Percentiles rank a stretch among this genome's conserved stretches.
Conservation (phyloP, 495 filamentous ascomycete species). For the Daldinia vernicosa region DNA sequence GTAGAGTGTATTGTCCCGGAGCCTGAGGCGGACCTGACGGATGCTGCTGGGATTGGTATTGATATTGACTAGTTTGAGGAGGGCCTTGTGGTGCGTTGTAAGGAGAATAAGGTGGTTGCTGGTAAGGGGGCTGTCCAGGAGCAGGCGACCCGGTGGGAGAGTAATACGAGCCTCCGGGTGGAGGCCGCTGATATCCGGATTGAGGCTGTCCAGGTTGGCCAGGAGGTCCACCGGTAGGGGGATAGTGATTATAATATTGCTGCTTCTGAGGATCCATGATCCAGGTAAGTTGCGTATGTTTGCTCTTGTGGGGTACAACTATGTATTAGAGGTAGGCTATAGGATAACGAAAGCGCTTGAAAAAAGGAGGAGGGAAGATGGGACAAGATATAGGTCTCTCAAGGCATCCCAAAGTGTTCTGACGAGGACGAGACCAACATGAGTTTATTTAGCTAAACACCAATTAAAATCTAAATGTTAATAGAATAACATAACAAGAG, state of each 20-base stretch:
- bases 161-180: conserved; percentile 20
- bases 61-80: conserved; percentile 30
- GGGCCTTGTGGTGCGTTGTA: conserved; percentile 27
- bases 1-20: neutral
- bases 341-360: neutral
- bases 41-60: neutral
- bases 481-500: neutral
- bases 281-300: neutral
- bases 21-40: neutral
- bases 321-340: neutral
- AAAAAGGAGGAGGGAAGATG: neutral
- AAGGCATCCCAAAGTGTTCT: neutral
- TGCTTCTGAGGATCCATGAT: conserved; percentile 22
- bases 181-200: conserved; percentile 23
- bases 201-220: conserved; percentile 18
- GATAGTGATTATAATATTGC: conserved; percentile 20
- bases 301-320: neutral
- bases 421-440: neutral
- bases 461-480: neutral
- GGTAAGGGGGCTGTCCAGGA: conserved; percentile 20
- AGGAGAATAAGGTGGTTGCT: conserved; percentile 19
- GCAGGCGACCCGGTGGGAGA: conserved; percentile 15
- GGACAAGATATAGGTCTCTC: neutral
- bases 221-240: conserved; percentile 11
- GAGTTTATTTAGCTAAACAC: neutral